phyloP scores from a whole-genome alignment of 805 yeast species.

The Starmerella stigmatis region DNA sequence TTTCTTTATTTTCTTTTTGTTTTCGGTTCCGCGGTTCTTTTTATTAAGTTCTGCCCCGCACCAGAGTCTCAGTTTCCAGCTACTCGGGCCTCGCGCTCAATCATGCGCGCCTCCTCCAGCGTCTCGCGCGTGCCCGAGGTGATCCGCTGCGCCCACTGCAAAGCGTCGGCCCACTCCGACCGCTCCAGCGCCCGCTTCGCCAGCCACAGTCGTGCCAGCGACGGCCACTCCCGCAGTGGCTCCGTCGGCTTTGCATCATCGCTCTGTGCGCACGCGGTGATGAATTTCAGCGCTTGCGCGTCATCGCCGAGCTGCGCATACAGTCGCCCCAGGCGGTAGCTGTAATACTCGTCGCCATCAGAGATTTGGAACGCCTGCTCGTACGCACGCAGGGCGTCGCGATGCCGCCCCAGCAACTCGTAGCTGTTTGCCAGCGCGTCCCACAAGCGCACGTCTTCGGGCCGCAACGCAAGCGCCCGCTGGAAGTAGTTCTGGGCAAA shows the following conservation, averaged over 20 bases:
- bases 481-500: constrained; percentile 90
- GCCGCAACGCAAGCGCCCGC: constrained; percentile 77
- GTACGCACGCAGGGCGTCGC: constrained; percentile 71
- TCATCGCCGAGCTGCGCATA: constrained; percentile 47
- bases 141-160: constrained; percentile 60
- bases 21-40: too few species aligned
- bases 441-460: constrained; percentile 92
- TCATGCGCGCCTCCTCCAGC: constrained; percentile 77
- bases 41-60: too few species aligned
- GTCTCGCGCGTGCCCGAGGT: constrained; percentile 36
- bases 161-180: constrained; percentile 56
- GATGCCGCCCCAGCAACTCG: constrained; percentile 59
- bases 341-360: constrained; percentile 44
- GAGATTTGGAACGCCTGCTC: constrained; percentile 60
- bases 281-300: constrained; percentile 47
- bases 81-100: constrained; percentile 56
- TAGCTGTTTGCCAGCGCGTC: constrained; percentile 84
- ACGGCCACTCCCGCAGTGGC: constrained; percentile 18
- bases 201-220: constrained; percentile 77
- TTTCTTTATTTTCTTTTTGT: background rate
- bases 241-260: constrained; percentile 37
- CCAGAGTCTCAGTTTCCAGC: background rate
- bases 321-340: constrained; percentile 58
- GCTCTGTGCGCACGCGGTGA: constrained; percentile 55
- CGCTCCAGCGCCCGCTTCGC: constrained; percentile 54